phyloP scores from a whole-genome alignment of 345 rosid genomes.

The Eucalyptus erythrocorys region DNA sequence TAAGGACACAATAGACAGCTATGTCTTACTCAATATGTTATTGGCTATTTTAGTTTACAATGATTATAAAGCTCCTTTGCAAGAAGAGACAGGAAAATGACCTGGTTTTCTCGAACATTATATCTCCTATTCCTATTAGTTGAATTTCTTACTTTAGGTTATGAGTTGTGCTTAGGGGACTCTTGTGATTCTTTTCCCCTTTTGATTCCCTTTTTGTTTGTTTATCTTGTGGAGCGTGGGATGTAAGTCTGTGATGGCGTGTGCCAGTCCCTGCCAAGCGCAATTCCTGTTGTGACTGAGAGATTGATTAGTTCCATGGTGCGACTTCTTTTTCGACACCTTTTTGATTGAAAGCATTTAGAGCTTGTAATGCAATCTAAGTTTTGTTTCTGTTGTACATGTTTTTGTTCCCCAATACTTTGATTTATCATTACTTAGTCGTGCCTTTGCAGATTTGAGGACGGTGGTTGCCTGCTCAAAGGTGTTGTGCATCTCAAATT shows the following conservation, averaged over 20 bases:
- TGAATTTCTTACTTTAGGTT: background rate
- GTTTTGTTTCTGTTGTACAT: background rate
- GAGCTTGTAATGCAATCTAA: background rate
- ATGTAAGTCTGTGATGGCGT: background rate
- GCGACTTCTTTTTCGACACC: background rate
- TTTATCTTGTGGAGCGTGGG: background rate
- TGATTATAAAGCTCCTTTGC: background rate
- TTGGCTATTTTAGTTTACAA: background rate
- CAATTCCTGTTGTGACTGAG: background rate
- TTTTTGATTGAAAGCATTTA: background rate
- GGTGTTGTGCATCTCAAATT: background rate
- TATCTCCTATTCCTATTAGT: background rate
- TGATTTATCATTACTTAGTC: background rate
- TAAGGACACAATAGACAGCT: slow-evolving; percentile 16
- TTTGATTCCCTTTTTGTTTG: background rate
- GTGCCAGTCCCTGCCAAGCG: background rate
- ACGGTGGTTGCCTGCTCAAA: background rate
- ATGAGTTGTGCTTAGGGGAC: background rate
- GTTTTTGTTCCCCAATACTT: background rate
- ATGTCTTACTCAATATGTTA: background rate
- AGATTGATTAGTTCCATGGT: background rate
- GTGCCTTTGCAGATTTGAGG: background rate
- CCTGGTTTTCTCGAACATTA: background rate
- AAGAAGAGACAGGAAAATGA: background rate
- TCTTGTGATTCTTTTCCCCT: background rate